Base-by-base conservation (phyloP, 805 yeast species). In the Saccharomycopsis selenospora region DNA sequence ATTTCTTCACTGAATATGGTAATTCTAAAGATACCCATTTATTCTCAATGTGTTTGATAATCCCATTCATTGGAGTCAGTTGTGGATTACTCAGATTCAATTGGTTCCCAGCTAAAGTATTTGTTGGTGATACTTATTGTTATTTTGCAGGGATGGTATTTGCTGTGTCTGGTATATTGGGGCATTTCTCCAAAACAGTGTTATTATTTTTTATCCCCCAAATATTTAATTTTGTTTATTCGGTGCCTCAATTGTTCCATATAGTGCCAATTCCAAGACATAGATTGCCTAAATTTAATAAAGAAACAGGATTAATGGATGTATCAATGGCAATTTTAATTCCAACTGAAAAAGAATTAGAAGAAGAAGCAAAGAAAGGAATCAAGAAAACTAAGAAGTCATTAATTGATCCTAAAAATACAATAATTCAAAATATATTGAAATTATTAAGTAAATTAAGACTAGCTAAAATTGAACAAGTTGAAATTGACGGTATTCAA, bases 121-220 rank as follows among this genome's bases (percentile, higher is more conserved):
- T 93, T 67, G 99, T 93, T 5, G 99, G 99, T 26, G 99, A 93
- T 62, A 91, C 99, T 0, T 93, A 85, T 70, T 93, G 99, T 67
- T 93, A 93, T 66, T 90, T 93, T 65, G 88, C 96, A 23, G 99
- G 99, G 3, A 93, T 93, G 99, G 95, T 93, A 1, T 89, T 93
- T 65, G 99, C 98, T 0, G 93, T 90, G 24, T 96, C 87, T 26
- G 98, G 97, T 1, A 93, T 93, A 29, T 73, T 87, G 50, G 98
- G 98, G 1, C 99, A 93, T 69, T 93, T 90, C 64, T 87, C 96
- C 40, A 93, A 93, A 66, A 93, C 99, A 0, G 69, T 91, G 56
- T 69, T 93, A 65, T 65, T 90, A 28, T 82, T 93, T 60, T 84
- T 93, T 62, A 68, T 87, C 38, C 98, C 98, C 2, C 99, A 93